Evolutionary conservation across 768 basidiomycete species (phyloP).

Genomic region (Leccinellum luteum): DNA sequence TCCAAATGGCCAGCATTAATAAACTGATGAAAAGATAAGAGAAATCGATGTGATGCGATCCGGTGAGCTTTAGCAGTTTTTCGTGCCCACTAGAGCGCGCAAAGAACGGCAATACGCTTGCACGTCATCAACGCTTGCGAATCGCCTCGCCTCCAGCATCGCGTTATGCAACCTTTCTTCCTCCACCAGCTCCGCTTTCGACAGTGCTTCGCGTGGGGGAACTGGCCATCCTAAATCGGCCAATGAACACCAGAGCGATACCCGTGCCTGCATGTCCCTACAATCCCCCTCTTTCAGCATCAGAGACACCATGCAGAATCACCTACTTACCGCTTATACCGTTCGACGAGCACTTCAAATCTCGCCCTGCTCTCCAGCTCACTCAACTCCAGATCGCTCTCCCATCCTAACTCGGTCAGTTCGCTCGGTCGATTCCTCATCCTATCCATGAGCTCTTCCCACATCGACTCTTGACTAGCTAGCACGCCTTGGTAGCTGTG

Average conservation of each 20-base stretch:
- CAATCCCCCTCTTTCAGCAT: not conserved
- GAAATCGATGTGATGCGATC: not conserved
- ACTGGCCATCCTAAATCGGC: slow-evolving; percentile 56
- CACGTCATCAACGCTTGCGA: slow-evolving; percentile 50
- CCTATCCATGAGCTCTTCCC: slow-evolving; percentile 67
- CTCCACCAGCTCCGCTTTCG: slow-evolving; percentile 68
- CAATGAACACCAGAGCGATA: slow-evolving; percentile 64
- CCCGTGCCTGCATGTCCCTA: slow-evolving; percentile 66
- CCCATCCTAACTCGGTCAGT: slow-evolving; percentile 63
- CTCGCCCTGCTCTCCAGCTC: slow-evolving; percentile 54
- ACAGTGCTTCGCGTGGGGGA: slow-evolving; percentile 58
- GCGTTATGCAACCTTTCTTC: slow-evolving; percentile 61
- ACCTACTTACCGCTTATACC: slow-evolving; percentile 49
- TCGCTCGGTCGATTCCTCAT: slow-evolving; percentile 55
- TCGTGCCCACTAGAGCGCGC: slow-evolving; percentile 61
- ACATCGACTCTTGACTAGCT: slow-evolving; percentile 73
- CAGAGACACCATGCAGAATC: not conserved
- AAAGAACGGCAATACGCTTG: slow-evolving; percentile 56
- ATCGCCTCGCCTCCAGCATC: slow-evolving; percentile 56
- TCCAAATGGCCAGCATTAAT: not conserved
- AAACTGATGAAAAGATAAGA: not conserved
- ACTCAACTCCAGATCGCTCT: slow-evolving; percentile 60
- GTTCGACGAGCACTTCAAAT: slow-evolving; percentile 58
- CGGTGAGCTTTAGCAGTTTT: slow-evolving; percentile 28
- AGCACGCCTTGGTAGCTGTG: slow-evolving; percentile 59